These are phyloP conservation scores for Kazachstania psychrophila DNA, from an alignment of 805 yeast species.

Conservation along the genomic window DNA sequence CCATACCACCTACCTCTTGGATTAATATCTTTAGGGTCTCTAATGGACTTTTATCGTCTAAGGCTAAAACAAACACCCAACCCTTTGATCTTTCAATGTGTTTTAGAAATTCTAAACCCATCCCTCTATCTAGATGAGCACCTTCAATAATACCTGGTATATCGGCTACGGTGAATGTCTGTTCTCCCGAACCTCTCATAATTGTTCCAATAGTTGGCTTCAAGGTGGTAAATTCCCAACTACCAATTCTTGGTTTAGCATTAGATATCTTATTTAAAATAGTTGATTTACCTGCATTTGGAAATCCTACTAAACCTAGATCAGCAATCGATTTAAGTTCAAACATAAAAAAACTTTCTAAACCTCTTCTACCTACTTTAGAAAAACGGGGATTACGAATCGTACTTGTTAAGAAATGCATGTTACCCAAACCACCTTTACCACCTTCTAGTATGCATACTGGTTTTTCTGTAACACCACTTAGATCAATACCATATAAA, in stretches of 20 bases:
- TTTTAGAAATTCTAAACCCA: conserved; percentile 87
- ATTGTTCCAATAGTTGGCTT: conserved; percentile 91
- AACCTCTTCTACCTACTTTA: conserved; percentile 64
- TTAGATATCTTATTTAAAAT: conserved; percentile 75
- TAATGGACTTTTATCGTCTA: conserved; percentile 60
- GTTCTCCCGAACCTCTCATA: conserved; percentile 45
- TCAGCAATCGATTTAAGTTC: conserved; percentile 89
- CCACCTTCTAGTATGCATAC: conserved; percentile 73
- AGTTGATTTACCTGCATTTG: conserved; percentile 95
- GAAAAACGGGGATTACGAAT: conserved; percentile 87
- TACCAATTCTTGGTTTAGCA: conserved; percentile 87
- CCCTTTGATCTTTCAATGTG: conserved; percentile 92
- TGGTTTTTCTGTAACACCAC: conserved; percentile 54
- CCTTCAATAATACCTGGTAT: conserved; percentile 93
- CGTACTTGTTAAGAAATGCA: conserved; percentile 79
- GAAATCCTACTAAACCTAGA: conserved; percentile 87
- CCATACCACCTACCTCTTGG: conserved; percentile 57
- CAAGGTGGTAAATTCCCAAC: conserved; percentile 93
- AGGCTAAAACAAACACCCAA: conserved; percentile 72
- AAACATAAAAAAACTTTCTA: conserved; percentile 59
- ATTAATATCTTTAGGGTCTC: conserved; percentile 54
- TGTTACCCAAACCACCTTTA: conserved; percentile 89
- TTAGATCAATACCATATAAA: conserved; percentile 66
- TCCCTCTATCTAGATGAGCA: conserved; percentile 75
- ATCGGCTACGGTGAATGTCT: conserved; percentile 86